Percentiles rank a stretch among this genome's conserved stretches.
phyloP scores from a whole-genome alignment of 75 land plant species.

The Pseudotsuga menziesii region DNA sequence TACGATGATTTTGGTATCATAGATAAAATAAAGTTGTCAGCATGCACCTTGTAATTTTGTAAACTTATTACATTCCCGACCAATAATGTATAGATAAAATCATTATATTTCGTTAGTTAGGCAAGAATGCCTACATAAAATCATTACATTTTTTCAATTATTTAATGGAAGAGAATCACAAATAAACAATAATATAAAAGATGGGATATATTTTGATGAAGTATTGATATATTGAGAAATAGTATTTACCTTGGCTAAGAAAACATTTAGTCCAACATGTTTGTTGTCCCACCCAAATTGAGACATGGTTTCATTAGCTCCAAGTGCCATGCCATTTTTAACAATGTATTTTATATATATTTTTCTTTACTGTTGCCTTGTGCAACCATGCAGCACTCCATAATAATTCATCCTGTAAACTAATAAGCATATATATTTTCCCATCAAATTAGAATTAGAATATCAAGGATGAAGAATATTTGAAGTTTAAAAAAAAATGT shows the following conservation, averaged over 20 bases:
- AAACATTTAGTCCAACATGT: slow-evolving; percentile 74
- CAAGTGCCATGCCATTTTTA: slow-evolving; percentile 51
- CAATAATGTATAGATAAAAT: slow-evolving; percentile 46
- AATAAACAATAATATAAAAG: too few relatives aligned
- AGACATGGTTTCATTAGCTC: slow-evolving; percentile 50
- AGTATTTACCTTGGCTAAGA: slow-evolving; percentile 47
- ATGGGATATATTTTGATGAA: too few relatives aligned
- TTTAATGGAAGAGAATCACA: too few relatives aligned
- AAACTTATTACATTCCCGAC: slow-evolving; percentile 26
- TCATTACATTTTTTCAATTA: neutral
- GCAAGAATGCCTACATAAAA: slow-evolving; percentile 29
- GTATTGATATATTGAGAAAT: neutral
- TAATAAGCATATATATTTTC: too few relatives aligned
- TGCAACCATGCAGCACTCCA: slow-evolving; percentile 97
- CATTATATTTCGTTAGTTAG: slow-evolving; percentile 48
- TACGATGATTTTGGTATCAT: slow-evolving; percentile 46
- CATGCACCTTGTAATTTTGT: slow-evolving; percentile 43
- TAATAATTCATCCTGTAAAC: slow-evolving; percentile 70
- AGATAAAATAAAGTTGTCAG: slow-evolving; percentile 62
- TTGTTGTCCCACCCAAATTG: slow-evolving; percentile 92
- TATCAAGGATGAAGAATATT: too few relatives aligned
- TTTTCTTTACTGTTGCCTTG: slow-evolving; percentile 45
- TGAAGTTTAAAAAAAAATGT: too few relatives aligned
- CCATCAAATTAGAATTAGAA: too few relatives aligned
- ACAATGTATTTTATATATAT: slow-evolving; percentile 59